A percentile compares a stretch with the other conserved stretches of the same genome.
Evolutionary conservation across 352 stramenopile species (phyloP).

Genomic region (Globisporangium cederbergense): DNA sequence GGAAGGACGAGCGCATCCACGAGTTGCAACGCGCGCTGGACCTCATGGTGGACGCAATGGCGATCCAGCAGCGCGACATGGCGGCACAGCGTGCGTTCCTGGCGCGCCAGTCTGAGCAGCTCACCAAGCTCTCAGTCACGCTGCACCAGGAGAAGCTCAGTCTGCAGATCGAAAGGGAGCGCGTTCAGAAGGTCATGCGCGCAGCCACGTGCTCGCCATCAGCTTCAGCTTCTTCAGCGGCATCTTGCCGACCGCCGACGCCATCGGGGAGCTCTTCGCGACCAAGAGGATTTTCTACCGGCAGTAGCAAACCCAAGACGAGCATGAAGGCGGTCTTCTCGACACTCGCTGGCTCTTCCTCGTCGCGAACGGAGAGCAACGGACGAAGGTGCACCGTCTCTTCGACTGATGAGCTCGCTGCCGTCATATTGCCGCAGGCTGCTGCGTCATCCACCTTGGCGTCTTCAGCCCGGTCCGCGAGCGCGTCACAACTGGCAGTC

Average conservation of each 20-base stretch:
- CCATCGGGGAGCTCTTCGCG: neutral
- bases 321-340: slow-evolving; percentile 8
- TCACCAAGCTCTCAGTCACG: slow-evolving; percentile 28
- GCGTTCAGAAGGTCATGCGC: slow-evolving; percentile 12
- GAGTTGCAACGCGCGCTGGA: slow-evolving; percentile 36
- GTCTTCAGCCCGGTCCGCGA: neutral
- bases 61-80: slow-evolving; percentile 38
- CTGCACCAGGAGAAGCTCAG: slow-evolving; percentile 33
- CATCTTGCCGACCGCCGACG: slow-evolving; percentile 4
- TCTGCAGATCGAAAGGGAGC: slow-evolving; percentile 27
- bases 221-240: neutral
- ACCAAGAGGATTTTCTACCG: neutral
- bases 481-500: neutral
- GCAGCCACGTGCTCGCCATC: neutral
- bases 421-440: no score
- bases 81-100: slow-evolving; percentile 30
- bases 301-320: neutral
- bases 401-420: neutral
- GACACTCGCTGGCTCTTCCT: slow-evolving; percentile 4
- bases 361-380: neutral
- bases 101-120: slow-evolving; percentile 29
- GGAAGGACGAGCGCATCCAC: slow-evolving; percentile 31
- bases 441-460: neutral
- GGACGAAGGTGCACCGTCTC: neutral
- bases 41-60: slow-evolving; percentile 38